Base-by-base conservation (phyloP, 2,329 filamentous ascomycete genomes). In the Fusarium stilboides region DNA sequence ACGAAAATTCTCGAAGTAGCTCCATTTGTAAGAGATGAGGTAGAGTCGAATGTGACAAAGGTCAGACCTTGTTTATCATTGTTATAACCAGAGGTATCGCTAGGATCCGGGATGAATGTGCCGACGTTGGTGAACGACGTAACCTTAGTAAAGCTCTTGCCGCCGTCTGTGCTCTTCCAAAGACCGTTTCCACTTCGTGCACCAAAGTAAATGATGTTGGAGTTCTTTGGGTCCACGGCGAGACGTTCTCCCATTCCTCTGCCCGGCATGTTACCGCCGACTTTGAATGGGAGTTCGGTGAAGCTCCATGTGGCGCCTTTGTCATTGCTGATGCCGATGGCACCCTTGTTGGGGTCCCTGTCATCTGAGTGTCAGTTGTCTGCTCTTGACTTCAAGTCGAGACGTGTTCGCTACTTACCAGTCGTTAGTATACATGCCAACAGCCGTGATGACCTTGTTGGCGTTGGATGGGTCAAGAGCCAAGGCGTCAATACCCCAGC, bases 241-340 rank as follows among this genome's bases (percentile, higher is more conserved):
- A 89, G 82, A 15, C 87, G 82, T 73, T 89, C 87, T 17, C 87
- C 87, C 76, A 84, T 85, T 9, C 87, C 87, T 28, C 87, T 83
- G 3, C 87, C 87, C 9, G 87, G 87, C 86, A 88, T 89, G 72
- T 89, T 89, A 1, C 87, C 87, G 9, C 87, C 87, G 45, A 88
- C 85, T 73, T 89, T 89, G 79, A 89, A 89, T 4, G 85, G 80
- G 1, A 89, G 79, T 8, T 78, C 77, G 0, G 84, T 83, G 20
- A 80, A 78, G 2, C 78, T 71, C 84, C 86, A 89, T 1, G 86
- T 88, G 5, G 75, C 77, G 2, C 87, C 87, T 68, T 82, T 80
- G 68, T 89, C 86, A 10, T 80, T 84, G 10, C 85, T 88, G 28
- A 83, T 82, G 33, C 87, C 81, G 37, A 89, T 87, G 9, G 84